Evolutionary conservation across 2,329 filamentous ascomycete species (phyloP), one percentile per base, ranked within the genome.

Genomic region (Beauveria pseudobassiana): DNA sequence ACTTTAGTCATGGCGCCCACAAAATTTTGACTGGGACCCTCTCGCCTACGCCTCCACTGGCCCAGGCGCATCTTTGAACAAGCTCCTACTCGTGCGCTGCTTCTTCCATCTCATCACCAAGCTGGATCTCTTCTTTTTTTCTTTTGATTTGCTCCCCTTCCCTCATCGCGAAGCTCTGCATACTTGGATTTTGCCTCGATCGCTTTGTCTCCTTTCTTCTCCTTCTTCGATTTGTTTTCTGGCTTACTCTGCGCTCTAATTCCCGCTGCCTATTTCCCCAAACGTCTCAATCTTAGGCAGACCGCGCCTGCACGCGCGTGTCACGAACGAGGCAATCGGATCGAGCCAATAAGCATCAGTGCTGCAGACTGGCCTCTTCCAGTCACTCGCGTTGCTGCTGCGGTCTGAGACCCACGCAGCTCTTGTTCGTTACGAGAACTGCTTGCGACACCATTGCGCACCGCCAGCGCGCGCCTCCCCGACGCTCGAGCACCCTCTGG

Each of bases 1-100:
- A 56, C 59, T 61, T 61, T 56, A 61, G 59, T 61, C 59, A 61
- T 50, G 48, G 43, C 26, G 34, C 59, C 59, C 59, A 56, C 59
- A 56, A 49, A 53, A 49, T 48, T 49, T 57, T 46, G 54, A 43
- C 26, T 46, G 28, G 20, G 14, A 16, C n/a, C 22, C 30, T n/a
- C 51, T 38, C 51, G 42, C 30, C 51, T 40, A 22, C 22, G 51
- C 30, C 9, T 8, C 48, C 48, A 34, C 46, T 38, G 43, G 48
- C 30, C 45, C 45, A 43, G 34, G 56, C 56, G 56, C 46, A 59
- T 50, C 56, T 51, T 51, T 50, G 34, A n/a, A 18, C 34, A 60
- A 48, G 46, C 49, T 61, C 50, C 20, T 28, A 28, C 18, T 46
- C n/a, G 26, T 60, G 49, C 50, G 30, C 49, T 46, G 42, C 42